These are phyloP conservation scores for Amanita muscaria DNA, from an alignment of 768 basidiomycete species.

Conservation along the genomic window DNA sequence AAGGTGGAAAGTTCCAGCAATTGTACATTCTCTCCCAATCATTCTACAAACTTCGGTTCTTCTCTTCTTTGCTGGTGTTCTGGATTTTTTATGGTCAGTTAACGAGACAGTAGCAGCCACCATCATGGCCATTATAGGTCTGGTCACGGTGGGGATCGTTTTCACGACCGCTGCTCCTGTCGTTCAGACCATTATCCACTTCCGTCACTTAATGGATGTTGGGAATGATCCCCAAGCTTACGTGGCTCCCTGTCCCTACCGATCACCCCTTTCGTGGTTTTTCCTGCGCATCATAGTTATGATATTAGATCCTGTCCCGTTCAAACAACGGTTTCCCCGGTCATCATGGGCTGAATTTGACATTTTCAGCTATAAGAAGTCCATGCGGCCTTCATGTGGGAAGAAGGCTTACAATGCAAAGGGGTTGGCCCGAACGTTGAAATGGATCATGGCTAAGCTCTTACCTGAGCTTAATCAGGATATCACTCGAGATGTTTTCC, in stretches of 20 bases:
- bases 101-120: slow-evolving; percentile 14
- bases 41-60: slow-evolving; percentile 18
- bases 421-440: neutral
- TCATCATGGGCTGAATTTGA: neutral
- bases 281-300: neutral
- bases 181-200: slow-evolving; percentile 12
- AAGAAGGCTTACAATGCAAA: neutral
- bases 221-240: too few relatives aligned
- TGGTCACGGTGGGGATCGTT: slow-evolving; percentile 13
- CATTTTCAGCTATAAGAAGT: neutral
- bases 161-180: slow-evolving; percentile 18
- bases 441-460: neutral
- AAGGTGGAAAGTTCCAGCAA: slow-evolving; percentile 18
- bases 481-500: neutral
- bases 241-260: slow-evolving; percentile 16
- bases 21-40: slow-evolving; percentile 19
- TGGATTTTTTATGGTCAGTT: slow-evolving; percentile 18
- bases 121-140: slow-evolving; percentile 13
- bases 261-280: slow-evolving; percentile 20
- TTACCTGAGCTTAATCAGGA: neutral
- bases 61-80: slow-evolving; percentile 20
- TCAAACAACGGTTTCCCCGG: neutral
- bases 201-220: neutral
- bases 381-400: too few relatives aligned
- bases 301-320: too few relatives aligned